Evolutionary conservation across 1,284 basidiomycete genomes (phyloP), one percentile per base, ranked within the genome.

Genomic region (Fomitiporia mediterranea): DNA sequence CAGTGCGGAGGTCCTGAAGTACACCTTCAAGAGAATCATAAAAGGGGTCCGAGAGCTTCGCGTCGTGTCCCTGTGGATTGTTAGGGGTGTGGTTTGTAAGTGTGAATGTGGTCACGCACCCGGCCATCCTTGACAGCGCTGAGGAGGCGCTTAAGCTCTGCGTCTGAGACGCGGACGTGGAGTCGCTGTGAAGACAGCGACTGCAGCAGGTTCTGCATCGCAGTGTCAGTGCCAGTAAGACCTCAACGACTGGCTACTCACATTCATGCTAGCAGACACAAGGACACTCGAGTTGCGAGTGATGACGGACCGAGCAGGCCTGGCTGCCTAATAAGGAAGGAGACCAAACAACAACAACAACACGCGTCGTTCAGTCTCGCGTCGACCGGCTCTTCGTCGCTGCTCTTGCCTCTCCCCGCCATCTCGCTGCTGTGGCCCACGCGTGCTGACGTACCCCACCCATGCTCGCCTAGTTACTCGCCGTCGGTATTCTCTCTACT

Each of bases 11-110:
- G 75, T 98, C 94, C 49, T 76, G 74, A 51, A 96, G 74, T 39
- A 97, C 79, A 60, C 89, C 89, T 67, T 98, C 94, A 50, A 97
- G 77, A 0, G 90, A 89, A 63, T 96, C 94, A 64, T 91, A 91
- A 76, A 96, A 98, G 21, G 87, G 83, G 67, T 96, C 92, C n/a
- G 84, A 77, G 11, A 86, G 79, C 68, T 89, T 92, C 51, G 75
- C 71, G 70, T 90, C 87, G 66, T 84, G 74, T 52, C 72, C 74
- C 67, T 85, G 76, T 27, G 75, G 74, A 81, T 64, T 32, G 39
- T 44, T 49, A 8, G 54, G 56, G 42, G 53, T 55, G 52, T n/a
- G n/a, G n/a, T n/a, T n/a, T n/a, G n/a, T n/a, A n/a, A n/a, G n/a
- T n/a, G n/a, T n/a, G n/a, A n/a, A n/a, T n/a, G n/a, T n/a, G n/a